phyloP scores from a whole-genome alignment of 73 alveolate genomes.

The Symbiodinium pilosum region DNA sequence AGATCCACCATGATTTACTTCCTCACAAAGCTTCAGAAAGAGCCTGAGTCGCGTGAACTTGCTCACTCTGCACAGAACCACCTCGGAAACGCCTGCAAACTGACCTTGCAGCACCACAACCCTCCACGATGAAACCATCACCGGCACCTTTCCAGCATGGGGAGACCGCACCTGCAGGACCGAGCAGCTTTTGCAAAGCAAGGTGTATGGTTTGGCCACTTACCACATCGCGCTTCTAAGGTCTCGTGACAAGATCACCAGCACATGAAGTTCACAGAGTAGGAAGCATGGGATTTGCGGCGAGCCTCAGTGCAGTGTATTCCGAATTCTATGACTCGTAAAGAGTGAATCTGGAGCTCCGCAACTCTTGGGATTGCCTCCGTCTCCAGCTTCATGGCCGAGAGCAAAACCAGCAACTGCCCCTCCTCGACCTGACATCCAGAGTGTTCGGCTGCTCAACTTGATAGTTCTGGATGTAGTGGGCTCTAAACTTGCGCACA shows the following conservation, averaged over 20 bases:
- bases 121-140: background rate
- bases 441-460: background rate
- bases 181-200: no score
- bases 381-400: constrained; percentile 87
- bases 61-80: no score
- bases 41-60: no score
- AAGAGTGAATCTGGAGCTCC: background rate
- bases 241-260: no score
- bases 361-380: constrained; percentile 9
- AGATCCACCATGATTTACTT: no score
- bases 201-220: no score
- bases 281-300: no score
- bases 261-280: no score
- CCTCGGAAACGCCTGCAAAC: background rate
- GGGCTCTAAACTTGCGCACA: no score
- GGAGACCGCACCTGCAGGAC: background rate
- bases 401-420: constrained; percentile 70
- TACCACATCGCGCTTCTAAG: no score
- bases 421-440: constrained; percentile 73
- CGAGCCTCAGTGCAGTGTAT: background rate
- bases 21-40: no score
- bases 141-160: constrained; percentile 4
- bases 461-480: background rate
- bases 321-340: background rate
- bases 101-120: background rate